Evolutionary conservation across 805 yeast genomes (phyloP).

Genomic region (Barnettozyma populi): DNA sequence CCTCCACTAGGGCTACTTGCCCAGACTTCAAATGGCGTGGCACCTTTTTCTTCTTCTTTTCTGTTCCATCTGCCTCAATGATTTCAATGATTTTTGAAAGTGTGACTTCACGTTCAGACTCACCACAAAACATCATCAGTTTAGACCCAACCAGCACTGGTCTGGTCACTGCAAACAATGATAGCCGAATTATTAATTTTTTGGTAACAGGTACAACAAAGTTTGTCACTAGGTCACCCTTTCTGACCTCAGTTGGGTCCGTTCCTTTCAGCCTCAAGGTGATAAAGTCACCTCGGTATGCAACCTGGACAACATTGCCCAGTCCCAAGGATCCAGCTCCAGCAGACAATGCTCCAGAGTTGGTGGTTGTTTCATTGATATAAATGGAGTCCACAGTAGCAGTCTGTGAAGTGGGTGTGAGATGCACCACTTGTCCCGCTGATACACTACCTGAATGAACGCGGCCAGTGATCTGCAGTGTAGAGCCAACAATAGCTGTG

Average conservation of each 20-base stretch:
- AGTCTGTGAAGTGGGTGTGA: slow-evolving; percentile 88
- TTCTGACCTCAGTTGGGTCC: slow-evolving; percentile 74
- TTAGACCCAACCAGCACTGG: slow-evolving; percentile 87
- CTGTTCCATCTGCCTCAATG: slow-evolving; percentile 92
- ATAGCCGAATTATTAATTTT: slow-evolving; percentile 76
- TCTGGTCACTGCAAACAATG: slow-evolving; percentile 89
- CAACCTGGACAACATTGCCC: slow-evolving; percentile 37
- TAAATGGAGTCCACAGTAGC: slow-evolving; percentile 88
- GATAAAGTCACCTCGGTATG: slow-evolving; percentile 88
- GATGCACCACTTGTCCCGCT: slow-evolving; percentile 86
- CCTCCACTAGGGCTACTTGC: slow-evolving; percentile 90
- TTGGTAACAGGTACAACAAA: slow-evolving; percentile 78
- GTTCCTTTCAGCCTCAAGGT: slow-evolving; percentile 90
- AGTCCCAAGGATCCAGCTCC: not conserved
- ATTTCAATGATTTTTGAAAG: slow-evolving; percentile 74
- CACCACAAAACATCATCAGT: slow-evolving; percentile 89
- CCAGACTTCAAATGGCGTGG: slow-evolving; percentile 96
- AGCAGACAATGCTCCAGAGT: not conserved
- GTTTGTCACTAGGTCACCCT: slow-evolving; percentile 93
- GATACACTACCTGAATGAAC: slow-evolving; percentile 89
- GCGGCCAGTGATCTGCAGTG: slow-evolving; percentile 80
- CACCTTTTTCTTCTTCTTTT: slow-evolving; percentile 70
- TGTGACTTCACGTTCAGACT: slow-evolving; percentile 89
- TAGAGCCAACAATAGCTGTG: slow-evolving; percentile 73
- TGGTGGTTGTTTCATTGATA: slow-evolving; percentile 70